Percentiles rank a stretch among this genome's conserved stretches.
These are phyloP conservation scores for Veloporphyrellus conicus DNA, from an alignment of 1,284 basidiomycete genomes.

Conservation along the genomic window DNA sequence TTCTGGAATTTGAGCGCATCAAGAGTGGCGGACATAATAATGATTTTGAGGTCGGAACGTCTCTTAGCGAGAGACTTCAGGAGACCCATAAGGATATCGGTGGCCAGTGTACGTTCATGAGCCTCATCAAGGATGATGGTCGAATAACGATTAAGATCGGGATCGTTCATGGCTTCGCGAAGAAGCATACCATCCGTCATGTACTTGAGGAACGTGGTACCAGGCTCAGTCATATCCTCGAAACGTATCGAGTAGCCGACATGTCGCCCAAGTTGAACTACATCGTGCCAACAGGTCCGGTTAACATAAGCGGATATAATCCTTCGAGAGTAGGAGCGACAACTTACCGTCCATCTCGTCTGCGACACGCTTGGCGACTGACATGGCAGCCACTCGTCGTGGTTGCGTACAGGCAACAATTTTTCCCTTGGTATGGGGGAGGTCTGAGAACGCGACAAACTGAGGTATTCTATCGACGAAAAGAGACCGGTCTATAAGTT, in stretches of 20 bases:
- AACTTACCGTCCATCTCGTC: conserved; percentile 93
- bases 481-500: conserved; percentile 27
- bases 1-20: conserved; percentile 96
- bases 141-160: conserved; percentile 83
- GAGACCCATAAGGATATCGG: conserved; percentile 97
- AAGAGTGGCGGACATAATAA: conserved; percentile 98
- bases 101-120: conserved; percentile 96
- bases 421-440: conserved; percentile 84
- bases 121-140: conserved; percentile 99
- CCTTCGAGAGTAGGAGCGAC: neutral
- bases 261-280: conserved; percentile 86
- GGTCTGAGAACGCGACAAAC: conserved; percentile 90
- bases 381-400: conserved; percentile 95
- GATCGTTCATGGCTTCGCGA: conserved; percentile 97
- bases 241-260: conserved; percentile 99
- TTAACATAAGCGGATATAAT: conserved; percentile 6
- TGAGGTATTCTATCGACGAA: conserved; percentile 73
- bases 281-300: neutral
- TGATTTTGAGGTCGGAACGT: conserved; percentile 90
- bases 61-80: conserved; percentile 73
- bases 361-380: conserved; percentile 96
- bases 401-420: conserved; percentile 98
- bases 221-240: conserved; percentile 93
- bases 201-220: conserved; percentile 92
- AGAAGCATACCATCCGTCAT: conserved; percentile 99